These are phyloP conservation scores for Heliosperma pusillum DNA, from an alignment of 148 eudicot genomes.

Conservation along the genomic window DNA sequence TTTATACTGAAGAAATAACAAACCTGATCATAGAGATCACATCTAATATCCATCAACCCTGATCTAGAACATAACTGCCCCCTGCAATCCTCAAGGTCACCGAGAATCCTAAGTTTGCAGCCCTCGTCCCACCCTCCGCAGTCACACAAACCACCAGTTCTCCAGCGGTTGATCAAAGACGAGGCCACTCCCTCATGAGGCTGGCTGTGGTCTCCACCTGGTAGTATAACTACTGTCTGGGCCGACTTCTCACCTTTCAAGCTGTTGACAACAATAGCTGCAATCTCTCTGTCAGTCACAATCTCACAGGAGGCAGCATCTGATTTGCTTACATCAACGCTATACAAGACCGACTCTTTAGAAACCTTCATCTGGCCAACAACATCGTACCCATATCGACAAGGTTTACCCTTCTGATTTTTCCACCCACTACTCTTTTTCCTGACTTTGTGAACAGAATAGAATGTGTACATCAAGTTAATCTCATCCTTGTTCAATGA, in stretches of 20 bases:
- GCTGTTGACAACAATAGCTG: constrained; percentile 51
- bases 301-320: constrained; percentile 33
- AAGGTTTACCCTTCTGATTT: constrained; percentile 48
- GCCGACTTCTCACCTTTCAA: constrained; percentile 21
- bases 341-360: constrained; percentile 54
- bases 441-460: constrained; percentile 56
- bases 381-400: constrained; percentile 49
- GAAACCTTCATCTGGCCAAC: constrained; percentile 80
- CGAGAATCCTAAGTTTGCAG: constrained; percentile 61
- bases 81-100: constrained; percentile 31
- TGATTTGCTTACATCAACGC: constrained; percentile 36
- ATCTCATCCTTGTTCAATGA: constrained; percentile 42
- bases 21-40: constrained; percentile 66
- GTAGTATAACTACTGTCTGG: constrained; percentile 54
- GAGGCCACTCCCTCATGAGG: constrained; percentile 69
- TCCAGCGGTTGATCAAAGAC: constrained; percentile 75
- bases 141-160: constrained; percentile 79
- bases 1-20: not conserved
- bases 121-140: constrained; percentile 99
- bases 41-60: constrained; percentile 25
- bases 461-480: constrained; percentile 65
- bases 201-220: constrained; percentile 66
- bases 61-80: constrained; percentile 7
- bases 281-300: constrained; percentile 49
- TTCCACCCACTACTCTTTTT: constrained; percentile 69